Evolutionary conservation across 2,329 filamentous ascomycete genomes (phyloP), one percentile per base, ranked within the genome.

Genomic region (Pseudophaeomoniella oleicola): DNA sequence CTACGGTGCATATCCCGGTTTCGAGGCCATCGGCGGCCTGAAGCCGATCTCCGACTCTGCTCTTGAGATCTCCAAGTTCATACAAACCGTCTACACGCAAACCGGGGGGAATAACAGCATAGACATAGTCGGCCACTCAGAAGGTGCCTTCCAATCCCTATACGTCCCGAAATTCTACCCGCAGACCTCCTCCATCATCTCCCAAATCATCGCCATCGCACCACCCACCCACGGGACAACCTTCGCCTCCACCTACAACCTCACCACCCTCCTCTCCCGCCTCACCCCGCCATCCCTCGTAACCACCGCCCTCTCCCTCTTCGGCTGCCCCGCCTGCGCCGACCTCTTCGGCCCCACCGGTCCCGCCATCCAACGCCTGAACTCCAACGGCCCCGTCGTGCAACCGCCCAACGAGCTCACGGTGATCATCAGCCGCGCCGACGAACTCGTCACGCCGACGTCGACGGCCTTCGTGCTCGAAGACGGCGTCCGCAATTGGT

Each of bases 91-190:
- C 0, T 41, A 45, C 12, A 36, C 48, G 4, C 49, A 52, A 39
- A 60, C 59, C 2, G 55, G 53, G 6, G 53, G 55, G 3, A n/a
- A 27, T 9, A 31, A 37, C n/a, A 59, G 58, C 34, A 48, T 64
- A 18, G 54, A 63, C 37, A 39, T 63, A 1, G 57, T 64, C 12
- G 60, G 60, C 5, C 60, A 64, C 43, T 63, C 60, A 2, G 60
- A 64, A 43, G 60, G 60, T 31, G 60, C 50, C 4, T 59, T 63
- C 37, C 58, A 62, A 39, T 38, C 54, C 1, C 45, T 64, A 2
- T 59, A 59, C 35, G 56, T 58, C 6, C 55, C 56, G n/a, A 59
- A 59, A 32, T 57, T 58, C 42, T 47, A 56, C 16, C 10, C 22
- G n/a, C 46, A 48, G 2, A 50, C 57, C 3, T 37, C 51, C 13